These are phyloP conservation scores for Candida ortonii DNA, from an alignment of 805 yeast species.

Conservation along the genomic window DNA sequence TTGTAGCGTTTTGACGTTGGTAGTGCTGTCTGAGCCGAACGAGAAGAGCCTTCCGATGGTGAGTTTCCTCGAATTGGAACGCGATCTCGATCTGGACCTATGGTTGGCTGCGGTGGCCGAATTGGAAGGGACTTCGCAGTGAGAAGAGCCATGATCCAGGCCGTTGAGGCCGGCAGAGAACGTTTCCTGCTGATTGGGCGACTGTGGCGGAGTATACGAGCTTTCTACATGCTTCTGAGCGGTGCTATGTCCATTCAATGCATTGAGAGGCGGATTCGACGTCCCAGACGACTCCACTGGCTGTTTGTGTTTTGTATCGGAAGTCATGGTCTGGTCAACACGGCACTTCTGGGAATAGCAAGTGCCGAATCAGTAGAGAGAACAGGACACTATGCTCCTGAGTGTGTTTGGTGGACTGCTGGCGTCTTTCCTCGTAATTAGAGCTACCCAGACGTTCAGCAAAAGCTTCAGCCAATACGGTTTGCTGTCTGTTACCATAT, in stretches of 20 bases:
- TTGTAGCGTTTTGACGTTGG: conserved; percentile 10
- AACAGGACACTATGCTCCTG: no score
- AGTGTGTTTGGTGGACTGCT: no score
- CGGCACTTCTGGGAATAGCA: no score
- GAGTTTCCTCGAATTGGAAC: conserved; percentile 39
- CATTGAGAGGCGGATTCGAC: neutral
- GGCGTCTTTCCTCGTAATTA: no score
- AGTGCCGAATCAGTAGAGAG: no score
- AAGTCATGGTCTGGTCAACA: no score
- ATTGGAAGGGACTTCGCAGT: conserved; percentile 10
- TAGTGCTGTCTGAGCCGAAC: conserved; percentile 31
- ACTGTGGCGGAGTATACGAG: conserved; percentile 17
- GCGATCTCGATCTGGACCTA: conserved; percentile 31
- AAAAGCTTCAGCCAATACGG: no score
- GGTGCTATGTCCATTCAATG: neutral
- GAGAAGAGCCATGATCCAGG: conserved; percentile 2
- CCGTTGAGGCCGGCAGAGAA: conserved; percentile 7
- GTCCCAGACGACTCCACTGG: conserved; percentile 1
- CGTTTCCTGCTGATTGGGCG: conserved; percentile 14
- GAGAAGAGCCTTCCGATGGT: conserved; percentile 38
- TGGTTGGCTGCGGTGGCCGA: no score
- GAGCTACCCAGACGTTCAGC: no score
- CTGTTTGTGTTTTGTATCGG: no score
- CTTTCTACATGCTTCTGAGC: neutral
- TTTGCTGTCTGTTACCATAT: no score